A percentile compares a stretch with the other conserved stretches of the same genome.
These are phyloP conservation scores for Alternaria viburni DNA, from an alignment of 2,329 filamentous ascomycete genomes.

Conservation along the genomic window DNA sequence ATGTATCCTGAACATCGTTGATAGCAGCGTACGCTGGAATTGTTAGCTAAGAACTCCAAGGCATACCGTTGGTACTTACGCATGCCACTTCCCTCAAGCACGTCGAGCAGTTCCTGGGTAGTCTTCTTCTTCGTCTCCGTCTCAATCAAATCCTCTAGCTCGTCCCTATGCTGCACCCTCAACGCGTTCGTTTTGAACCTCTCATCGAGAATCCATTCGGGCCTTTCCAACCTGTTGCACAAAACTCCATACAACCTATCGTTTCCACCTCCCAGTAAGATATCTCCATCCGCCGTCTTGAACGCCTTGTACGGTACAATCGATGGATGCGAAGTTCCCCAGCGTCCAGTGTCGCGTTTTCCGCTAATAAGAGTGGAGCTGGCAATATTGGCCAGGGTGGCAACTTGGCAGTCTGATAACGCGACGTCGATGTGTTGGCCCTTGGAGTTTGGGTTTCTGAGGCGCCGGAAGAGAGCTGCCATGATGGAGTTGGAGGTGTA, in stretches of 20 bases:
- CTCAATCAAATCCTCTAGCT: conserved; percentile 82
- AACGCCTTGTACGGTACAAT: conserved; percentile 95
- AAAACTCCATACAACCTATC: conserved; percentile 67
- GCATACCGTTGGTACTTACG: conserved; percentile 47
- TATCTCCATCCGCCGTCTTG: conserved; percentile 67
- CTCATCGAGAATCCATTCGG: conserved; percentile 64
- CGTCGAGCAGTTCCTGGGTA: conserved; percentile 84
- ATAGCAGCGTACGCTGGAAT: conserved; percentile 77
- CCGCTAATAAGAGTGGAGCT: conserved; percentile 90
- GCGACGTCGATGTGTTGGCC: conserved; percentile 94
- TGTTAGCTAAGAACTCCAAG: conserved; percentile 8
- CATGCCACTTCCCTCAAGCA: conserved; percentile 90
- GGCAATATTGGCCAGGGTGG: conserved; percentile 92
- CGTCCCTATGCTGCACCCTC: conserved; percentile 71
- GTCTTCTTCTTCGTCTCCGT: conserved; percentile 75
- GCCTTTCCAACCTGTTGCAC: conserved; percentile 62
- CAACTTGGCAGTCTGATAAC: conserved; percentile 92
- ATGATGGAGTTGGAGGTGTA: conserved; percentile 97
- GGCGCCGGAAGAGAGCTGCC: conserved; percentile 83
- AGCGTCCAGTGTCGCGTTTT: conserved; percentile 83
- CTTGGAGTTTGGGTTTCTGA: conserved; percentile 66
- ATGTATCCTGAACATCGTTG: conserved; percentile 85
- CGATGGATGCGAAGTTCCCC: conserved; percentile 97
- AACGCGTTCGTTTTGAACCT: conserved; percentile 65
- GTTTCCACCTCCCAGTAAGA: conserved; percentile 69